phyloP scores from a whole-genome alignment of 345 rosid species.

The Firmiana major region DNA sequence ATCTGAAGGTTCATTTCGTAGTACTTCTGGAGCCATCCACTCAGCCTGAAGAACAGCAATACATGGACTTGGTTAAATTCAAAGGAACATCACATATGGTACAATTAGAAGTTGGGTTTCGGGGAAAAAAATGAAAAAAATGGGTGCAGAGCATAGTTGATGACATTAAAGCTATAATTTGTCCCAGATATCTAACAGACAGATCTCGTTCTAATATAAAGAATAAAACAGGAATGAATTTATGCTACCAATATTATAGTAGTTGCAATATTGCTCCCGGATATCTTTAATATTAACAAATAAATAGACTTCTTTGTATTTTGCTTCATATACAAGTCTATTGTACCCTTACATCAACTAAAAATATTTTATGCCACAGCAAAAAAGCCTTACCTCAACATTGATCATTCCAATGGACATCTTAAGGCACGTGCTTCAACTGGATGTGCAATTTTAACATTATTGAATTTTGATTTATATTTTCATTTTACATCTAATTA shows the following conservation, averaged over 20 bases:
- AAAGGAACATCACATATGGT: background rate
- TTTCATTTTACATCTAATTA: background rate
- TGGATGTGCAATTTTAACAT: background rate
- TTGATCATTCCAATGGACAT: background rate
- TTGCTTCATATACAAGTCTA: background rate
- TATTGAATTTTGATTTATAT: background rate
- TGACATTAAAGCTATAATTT: background rate
- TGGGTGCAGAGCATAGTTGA: background rate
- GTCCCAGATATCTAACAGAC: background rate
- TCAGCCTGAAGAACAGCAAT: conserved; percentile 59
- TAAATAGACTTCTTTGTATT: background rate
- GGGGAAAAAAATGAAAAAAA: background rate
- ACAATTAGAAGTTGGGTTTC: background rate
- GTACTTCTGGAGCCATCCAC: conserved; percentile 99
- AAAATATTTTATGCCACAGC: background rate
- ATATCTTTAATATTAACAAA: background rate
- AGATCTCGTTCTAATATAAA: background rate
- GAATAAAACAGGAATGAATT: background rate
- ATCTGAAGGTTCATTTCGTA: conserved; percentile 90
- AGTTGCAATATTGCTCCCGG: background rate
- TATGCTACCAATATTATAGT: background rate
- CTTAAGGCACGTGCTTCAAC: background rate
- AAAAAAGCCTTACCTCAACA: background rate
- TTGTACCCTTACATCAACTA: background rate
- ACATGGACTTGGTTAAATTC: conserved; percentile 9